A percentile compares a stretch with the other conserved stretches of the same genome.
Evolutionary conservation across 2,329 filamentous ascomycete genomes (phyloP).

Genomic region (Metarhizium album): DNA sequence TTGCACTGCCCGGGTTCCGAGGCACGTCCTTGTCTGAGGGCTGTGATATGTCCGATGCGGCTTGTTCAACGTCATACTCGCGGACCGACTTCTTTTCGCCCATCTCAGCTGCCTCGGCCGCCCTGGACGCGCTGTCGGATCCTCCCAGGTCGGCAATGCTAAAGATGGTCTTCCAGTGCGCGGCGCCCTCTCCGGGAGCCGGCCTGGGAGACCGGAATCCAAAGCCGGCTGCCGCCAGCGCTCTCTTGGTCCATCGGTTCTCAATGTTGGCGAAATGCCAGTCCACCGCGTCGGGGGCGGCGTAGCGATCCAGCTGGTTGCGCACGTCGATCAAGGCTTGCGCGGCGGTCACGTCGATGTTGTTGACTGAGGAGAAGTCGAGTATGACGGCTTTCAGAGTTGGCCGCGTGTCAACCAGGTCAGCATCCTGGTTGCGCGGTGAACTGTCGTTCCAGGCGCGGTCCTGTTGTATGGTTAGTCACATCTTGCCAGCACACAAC

Average conservation of each 20-base stretch:
- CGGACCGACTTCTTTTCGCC: constrained; percentile 42
- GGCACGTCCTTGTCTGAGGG: constrained; percentile 18
- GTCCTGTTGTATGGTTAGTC: constrained; percentile 24
- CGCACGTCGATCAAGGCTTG: constrained; percentile 44
- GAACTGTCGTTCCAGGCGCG: constrained; percentile 48
- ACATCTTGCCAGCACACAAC: constrained; percentile 6
- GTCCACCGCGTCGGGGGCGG: constrained; percentile 32
- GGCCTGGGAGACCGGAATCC: constrained; percentile 28
- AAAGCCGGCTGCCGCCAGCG: constrained; percentile 42
- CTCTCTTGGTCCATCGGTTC: constrained; percentile 46
- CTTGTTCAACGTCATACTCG: constrained; percentile 19
- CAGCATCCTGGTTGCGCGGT: constrained; percentile 23
- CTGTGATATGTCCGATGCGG: constrained; percentile 12
- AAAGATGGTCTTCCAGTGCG: constrained; percentile 66
- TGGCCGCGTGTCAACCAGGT: constrained; percentile 29
- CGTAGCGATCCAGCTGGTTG: constrained; percentile 40
- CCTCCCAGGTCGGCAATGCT: constrained; percentile 81
- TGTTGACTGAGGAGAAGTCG: constrained; percentile 44
- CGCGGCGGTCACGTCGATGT: constrained; percentile 44
- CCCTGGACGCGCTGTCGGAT: constrained; percentile 44
- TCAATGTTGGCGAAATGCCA: constrained; percentile 42
- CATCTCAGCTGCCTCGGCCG: constrained; percentile 34
- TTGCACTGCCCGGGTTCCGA: constrained; percentile 17
- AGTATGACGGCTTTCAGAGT: constrained; percentile 44
- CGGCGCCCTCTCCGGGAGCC: constrained; percentile 12